phyloP scores from a whole-genome alignment of 805 yeast species.

The Saccharomycopsis guyanensis region DNA sequence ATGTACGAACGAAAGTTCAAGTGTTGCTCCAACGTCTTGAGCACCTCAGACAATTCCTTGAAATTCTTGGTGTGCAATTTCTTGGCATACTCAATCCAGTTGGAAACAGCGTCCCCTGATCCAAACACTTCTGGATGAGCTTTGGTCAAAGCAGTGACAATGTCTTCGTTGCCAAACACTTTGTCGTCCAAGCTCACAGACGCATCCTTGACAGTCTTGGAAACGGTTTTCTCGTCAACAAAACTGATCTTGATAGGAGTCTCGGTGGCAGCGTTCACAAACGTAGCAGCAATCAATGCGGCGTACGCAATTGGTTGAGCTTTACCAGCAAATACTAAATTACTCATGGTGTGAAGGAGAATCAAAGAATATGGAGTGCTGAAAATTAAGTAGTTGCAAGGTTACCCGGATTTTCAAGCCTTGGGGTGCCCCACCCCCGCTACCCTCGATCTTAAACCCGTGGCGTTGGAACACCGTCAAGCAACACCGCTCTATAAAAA shows the following conservation, averaged over 20 bases:
- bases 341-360: conserved; percentile 16
- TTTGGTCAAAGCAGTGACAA: conserved; percentile 43
- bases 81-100: conserved; percentile 63
- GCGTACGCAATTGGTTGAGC: conserved; percentile 79
- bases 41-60: conserved; percentile 68
- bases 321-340: conserved; percentile 71
- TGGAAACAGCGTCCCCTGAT: conserved; percentile 33
- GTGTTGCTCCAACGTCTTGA: conserved; percentile 76
- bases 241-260: conserved; percentile 52
- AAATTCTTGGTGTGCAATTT: conserved; percentile 76
- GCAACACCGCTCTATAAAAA: no score
- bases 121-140: conserved; percentile 41
- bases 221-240: conserved; percentile 64
- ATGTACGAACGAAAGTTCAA: conserved; percentile 79
- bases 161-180: conserved; percentile 35
- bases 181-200: conserved; percentile 37
- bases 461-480: no score
- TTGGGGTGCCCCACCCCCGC: no score
- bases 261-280: conserved; percentile 48
- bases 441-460: no score
- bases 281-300: conserved; percentile 67
- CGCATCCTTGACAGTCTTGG: conserved; percentile 33
- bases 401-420: no score
- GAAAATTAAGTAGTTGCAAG: no score
- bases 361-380: no score